A percentile compares a stretch with the other conserved stretches of the same genome.
These are phyloP conservation scores for Leccinum angustisporum DNA, from an alignment of 1,284 basidiomycete species.

Conservation along the genomic window DNA sequence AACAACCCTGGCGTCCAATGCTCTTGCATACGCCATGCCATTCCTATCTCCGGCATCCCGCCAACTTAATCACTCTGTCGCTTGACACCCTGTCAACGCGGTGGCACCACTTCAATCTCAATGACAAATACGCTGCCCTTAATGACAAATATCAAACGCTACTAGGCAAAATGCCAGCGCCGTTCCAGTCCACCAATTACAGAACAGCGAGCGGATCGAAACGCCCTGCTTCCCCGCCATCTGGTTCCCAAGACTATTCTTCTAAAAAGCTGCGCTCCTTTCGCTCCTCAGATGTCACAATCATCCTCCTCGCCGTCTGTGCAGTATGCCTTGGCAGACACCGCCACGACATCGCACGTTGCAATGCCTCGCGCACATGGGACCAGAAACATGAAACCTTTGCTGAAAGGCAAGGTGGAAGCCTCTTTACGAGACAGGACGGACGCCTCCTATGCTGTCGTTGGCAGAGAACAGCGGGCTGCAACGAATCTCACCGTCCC, in stretches of 20 bases:
- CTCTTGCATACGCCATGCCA: too few relatives aligned
- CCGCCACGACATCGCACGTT: background rate
- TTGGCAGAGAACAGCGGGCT: background rate
- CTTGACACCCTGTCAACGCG: too few relatives aligned
- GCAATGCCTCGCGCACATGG: background rate
- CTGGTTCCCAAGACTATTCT: background rate
- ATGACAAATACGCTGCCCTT: too few relatives aligned
- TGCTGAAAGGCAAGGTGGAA: background rate
- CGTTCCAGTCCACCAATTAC: background rate
- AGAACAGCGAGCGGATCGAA: background rate
- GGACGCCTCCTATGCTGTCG: background rate
- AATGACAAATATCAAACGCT: too few relatives aligned
- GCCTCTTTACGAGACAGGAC: background rate
- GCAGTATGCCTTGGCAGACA: background rate
- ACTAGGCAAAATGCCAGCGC: too few relatives aligned
- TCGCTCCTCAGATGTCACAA: background rate
- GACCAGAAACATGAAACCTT: background rate
- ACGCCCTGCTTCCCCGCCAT: background rate
- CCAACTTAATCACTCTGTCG: too few relatives aligned
- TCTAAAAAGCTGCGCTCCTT: background rate
- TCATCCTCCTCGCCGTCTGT: background rate
- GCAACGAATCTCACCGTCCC: background rate
- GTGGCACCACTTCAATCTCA: too few relatives aligned
- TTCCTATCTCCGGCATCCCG: too few relatives aligned
- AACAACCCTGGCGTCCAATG: too few relatives aligned